Evolutionary conservation across 192 early-diverging fungal species (phyloP).

Genomic region (Bifiguratus adelaidae): DNA sequence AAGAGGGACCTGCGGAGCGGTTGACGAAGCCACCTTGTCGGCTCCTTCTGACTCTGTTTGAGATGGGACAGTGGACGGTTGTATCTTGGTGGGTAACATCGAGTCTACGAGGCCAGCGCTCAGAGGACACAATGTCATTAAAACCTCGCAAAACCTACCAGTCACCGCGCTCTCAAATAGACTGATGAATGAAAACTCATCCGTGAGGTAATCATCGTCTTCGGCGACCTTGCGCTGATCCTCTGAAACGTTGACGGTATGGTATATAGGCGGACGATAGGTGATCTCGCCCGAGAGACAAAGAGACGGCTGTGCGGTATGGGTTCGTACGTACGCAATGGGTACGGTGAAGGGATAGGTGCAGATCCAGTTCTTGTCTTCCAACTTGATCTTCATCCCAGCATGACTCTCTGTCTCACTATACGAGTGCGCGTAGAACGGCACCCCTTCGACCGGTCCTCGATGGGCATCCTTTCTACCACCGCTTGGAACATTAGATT

Average conservation of each 20-base stretch:
- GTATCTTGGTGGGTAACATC: not conserved
- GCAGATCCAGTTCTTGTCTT: conserved; percentile 29
- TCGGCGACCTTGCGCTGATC: no score
- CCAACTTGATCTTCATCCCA: conserved; percentile 19
- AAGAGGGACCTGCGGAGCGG: conserved; percentile 28
- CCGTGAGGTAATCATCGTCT: no score
- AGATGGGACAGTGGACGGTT: not conserved
- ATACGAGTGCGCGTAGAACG: conserved; percentile 33
- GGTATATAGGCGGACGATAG: not conserved
- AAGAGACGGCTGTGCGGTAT: not conserved
- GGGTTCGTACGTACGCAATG: conserved; percentile 37
- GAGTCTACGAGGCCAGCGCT: conserved; percentile 1
- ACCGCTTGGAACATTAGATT: not conserved
- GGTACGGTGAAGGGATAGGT: conserved; percentile 39
- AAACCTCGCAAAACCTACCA: no score
- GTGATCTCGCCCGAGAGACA: not conserved
- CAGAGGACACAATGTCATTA: not conserved
- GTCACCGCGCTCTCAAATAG: no score
- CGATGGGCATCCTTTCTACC: not conserved
- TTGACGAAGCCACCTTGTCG: conserved; percentile 20
- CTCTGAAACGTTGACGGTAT: not conserved
- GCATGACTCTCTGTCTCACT: conserved; percentile 26
- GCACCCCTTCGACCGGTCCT: conserved; percentile 7
- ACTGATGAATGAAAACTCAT: no score
- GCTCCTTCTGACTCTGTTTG: not conserved